These are phyloP conservation scores for Fusarium burgessii DNA, from an alignment of 2,329 filamentous ascomycete species.

Conservation along the genomic window DNA sequence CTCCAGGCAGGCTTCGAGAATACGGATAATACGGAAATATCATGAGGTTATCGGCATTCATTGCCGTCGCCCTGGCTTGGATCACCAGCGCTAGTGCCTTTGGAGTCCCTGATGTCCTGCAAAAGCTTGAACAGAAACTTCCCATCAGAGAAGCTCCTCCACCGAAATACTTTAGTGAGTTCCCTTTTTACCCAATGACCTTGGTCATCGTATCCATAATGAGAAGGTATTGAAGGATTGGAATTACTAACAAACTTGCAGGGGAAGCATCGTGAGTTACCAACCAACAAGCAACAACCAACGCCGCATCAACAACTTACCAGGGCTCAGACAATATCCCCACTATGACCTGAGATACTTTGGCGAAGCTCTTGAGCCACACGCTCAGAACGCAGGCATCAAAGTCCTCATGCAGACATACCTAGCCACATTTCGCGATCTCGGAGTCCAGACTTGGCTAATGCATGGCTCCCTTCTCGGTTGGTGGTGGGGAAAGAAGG, in stretches of 20 bases:
- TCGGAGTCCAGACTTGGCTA: conserved; percentile 82
- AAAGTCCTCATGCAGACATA: conserved; percentile 78
- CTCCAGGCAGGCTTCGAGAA: background rate
- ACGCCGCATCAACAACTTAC: conserved; percentile 18
- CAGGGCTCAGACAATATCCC: conserved; percentile 30
- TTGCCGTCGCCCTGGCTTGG: conserved; percentile 10
- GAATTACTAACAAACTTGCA: conserved; percentile 8
- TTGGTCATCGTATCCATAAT: background rate
- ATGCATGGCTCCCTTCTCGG: conserved; percentile 86
- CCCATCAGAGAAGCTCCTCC: conserved; percentile 1
- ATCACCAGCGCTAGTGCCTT: conserved; percentile 16
- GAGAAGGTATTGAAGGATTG: background rate
- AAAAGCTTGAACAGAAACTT: conserved; percentile 19
- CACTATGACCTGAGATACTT: conserved; percentile 58
- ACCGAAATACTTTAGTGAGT: conserved; percentile 39
- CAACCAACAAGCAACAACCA: background rate
- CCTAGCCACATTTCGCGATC: conserved; percentile 72
- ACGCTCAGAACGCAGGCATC: conserved; percentile 71
- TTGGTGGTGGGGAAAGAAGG: conserved; percentile 84
- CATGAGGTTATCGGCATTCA: conserved; percentile 17
- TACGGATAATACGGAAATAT: background rate
- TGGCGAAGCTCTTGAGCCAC: conserved; percentile 58
- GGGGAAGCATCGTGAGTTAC: conserved; percentile 41
- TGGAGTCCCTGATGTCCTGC: conserved; percentile 14
- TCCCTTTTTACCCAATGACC: background rate